Evolutionary conservation across 2,329 filamentous ascomycete genomes (phyloP), one percentile per base, ranked within the genome.

Genomic region (Diaporthe vaccinii): DNA sequence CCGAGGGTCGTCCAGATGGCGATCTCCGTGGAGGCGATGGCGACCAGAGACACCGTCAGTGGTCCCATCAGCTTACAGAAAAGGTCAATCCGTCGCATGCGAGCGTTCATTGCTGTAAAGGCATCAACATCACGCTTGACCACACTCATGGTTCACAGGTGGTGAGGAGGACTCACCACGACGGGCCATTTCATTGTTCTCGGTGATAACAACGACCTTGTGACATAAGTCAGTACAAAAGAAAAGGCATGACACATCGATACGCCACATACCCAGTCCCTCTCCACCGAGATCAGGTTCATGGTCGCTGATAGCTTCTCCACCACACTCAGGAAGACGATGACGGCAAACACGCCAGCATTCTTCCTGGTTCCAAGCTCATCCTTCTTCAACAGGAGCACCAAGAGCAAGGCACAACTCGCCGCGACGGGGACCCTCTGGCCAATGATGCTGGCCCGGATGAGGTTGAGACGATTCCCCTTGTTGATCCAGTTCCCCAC

Each of bases 271-370:
- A 91, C 87, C 93, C 93, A 95, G 78, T 95, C 93, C 79, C 91
- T 86, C 81, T 95, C 93, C 0, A 95, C 88, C 0, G 93, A 86
- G 0, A 95, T 89, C 0, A 90, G 86, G 80, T 95, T 95, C 8
- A 92, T 87, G 2, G 75, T 76, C 1, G 91, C 87, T 20, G 86
- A 87, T 12, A 94, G 82, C 81, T 95, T 95, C 82, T 95, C 94
- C 1, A 92, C 79, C 74, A 93, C 93, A 0, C 92, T 92, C 59
- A 94, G 83, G 0, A 90, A 25, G 0, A 89, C 86, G 3, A 87
- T 74, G 0, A 82, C 44, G 0, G 79, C 80, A 53, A 89, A 82
- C 20, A 86, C 75, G 14, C 77, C 79, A 7, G 71, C 7, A 5
- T 71, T 62, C n/a, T 85, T 80, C 3, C 80, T 41, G 2, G 78